phyloP scores from a whole-genome alignment of 208 protist genomes.

The Leishmania guyanensis region DNA sequence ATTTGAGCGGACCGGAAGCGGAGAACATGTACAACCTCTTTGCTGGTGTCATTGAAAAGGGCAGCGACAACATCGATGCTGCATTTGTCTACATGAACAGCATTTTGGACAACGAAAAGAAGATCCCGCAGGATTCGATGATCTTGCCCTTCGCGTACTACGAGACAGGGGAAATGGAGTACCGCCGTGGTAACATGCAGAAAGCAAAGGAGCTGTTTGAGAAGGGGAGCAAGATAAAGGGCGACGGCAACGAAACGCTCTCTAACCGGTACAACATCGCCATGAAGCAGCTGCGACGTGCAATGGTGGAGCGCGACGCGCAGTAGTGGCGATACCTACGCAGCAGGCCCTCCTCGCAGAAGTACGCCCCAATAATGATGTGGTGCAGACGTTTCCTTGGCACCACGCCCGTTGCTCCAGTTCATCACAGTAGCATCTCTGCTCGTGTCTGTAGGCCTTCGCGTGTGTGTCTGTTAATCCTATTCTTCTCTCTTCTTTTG shows the following conservation, averaged over 20 bases:
- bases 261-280: slow-evolving; percentile 88
- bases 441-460: background rate
- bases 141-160: slow-evolving; percentile 90
- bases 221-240: slow-evolving; percentile 79
- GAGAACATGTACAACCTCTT: slow-evolving; percentile 88
- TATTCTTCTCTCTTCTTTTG: background rate
- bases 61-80: slow-evolving; percentile 63
- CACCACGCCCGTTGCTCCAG: background rate
- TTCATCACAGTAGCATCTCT: background rate
- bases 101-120: slow-evolving; percentile 83
- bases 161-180: slow-evolving; percentile 87
- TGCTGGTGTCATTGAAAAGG: slow-evolving; percentile 89
- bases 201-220: slow-evolving; percentile 82
- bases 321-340: background rate
- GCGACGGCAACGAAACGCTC: slow-evolving; percentile 90
- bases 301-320: slow-evolving; percentile 27
- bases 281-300: slow-evolving; percentile 85
- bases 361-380: background rate
- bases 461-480: background rate
- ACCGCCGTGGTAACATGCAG: slow-evolving; percentile 66
- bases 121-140: slow-evolving; percentile 84
- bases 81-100: slow-evolving; percentile 64
- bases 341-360: background rate
- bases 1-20: slow-evolving; percentile 71
- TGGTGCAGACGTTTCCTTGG: background rate